A percentile compares a stretch with the other conserved stretches of the same genome.
Evolutionary conservation across 2,329 filamentous ascomycete species (phyloP).

Genomic region (Sporothrix schenckii): DNA sequence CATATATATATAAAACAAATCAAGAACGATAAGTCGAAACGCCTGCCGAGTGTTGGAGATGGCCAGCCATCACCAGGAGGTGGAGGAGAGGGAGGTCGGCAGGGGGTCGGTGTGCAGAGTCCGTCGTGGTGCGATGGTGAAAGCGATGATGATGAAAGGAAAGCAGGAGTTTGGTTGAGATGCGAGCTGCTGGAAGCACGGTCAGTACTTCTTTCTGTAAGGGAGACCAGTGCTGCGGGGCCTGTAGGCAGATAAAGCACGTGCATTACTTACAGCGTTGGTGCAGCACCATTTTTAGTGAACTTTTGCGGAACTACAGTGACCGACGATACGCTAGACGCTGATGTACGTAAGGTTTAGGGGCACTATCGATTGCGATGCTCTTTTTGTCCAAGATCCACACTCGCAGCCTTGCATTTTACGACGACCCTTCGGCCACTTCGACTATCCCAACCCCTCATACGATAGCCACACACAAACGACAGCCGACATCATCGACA

Average conservation of each 20-base stretch:
- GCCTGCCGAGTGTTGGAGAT: conserved; percentile 2
- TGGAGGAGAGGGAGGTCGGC: neutral
- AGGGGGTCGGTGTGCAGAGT: neutral
- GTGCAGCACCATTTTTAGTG: neutral
- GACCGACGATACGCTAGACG: neutral
- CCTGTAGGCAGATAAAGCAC: too few relatives aligned
- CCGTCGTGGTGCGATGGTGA: neutral
- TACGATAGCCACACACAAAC: neutral
- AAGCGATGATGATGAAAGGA: neutral
- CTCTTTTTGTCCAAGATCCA: neutral
- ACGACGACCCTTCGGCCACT: neutral
- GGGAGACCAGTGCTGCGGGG: too few relatives aligned
- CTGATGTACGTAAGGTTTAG: conserved; percentile 2
- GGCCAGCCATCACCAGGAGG: conserved; percentile 30
- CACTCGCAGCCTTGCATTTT: conserved; percentile 19
- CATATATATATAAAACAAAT: neutral
- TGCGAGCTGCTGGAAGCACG: too few relatives aligned
- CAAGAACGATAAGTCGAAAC: neutral
- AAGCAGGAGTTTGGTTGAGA: neutral
- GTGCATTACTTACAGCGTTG: neutral
- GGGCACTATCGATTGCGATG: conserved; percentile 6
- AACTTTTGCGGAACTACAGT: neutral
- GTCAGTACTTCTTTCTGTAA: too few relatives aligned
- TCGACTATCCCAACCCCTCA: neutral
- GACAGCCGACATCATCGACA: conserved; percentile 29